phyloP scores from a whole-genome alignment of 352 stramenopile species.

The Phytophthora fragariae region DNA sequence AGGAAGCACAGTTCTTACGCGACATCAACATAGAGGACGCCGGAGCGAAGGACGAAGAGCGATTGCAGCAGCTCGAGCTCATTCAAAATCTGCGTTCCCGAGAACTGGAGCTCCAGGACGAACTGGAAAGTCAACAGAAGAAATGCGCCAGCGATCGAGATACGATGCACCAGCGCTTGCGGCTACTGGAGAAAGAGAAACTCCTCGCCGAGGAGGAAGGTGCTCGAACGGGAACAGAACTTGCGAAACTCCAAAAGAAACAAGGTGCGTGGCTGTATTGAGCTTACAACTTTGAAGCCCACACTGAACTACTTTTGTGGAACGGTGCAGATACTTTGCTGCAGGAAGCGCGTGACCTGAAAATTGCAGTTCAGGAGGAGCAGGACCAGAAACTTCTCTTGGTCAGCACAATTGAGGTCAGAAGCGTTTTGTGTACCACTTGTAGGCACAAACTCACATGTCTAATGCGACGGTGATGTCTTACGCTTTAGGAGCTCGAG shows the following conservation, averaged over 20 bases:
- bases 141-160: constrained; percentile 63
- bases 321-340: constrained; percentile 14
- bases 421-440: neutral
- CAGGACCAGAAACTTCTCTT: constrained; percentile 32
- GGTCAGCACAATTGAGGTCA: constrained; percentile 27
- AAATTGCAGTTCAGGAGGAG: constrained; percentile 20
- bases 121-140: constrained; percentile 69
- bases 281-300: neutral
- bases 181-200: constrained; percentile 66
- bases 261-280: constrained; percentile 33
- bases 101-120: constrained; percentile 57
- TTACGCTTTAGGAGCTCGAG: constrained; percentile 49
- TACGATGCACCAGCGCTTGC: constrained; percentile 56
- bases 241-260: constrained; percentile 37
- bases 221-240: constrained; percentile 29
- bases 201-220: constrained; percentile 50
- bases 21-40: constrained; percentile 60
- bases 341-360: constrained; percentile 21
- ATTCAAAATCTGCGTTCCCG: constrained; percentile 57
- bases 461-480: neutral
- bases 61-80: constrained; percentile 64
- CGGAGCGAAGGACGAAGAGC: constrained; percentile 61
- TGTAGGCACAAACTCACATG: neutral
- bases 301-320: neutral
- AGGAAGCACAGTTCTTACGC: constrained; percentile 66